Evolutionary conservation across 306 rosid species (phyloP), one percentile per base, ranked within the genome.

Genomic region (Pyrus bretschneideri): DNA sequence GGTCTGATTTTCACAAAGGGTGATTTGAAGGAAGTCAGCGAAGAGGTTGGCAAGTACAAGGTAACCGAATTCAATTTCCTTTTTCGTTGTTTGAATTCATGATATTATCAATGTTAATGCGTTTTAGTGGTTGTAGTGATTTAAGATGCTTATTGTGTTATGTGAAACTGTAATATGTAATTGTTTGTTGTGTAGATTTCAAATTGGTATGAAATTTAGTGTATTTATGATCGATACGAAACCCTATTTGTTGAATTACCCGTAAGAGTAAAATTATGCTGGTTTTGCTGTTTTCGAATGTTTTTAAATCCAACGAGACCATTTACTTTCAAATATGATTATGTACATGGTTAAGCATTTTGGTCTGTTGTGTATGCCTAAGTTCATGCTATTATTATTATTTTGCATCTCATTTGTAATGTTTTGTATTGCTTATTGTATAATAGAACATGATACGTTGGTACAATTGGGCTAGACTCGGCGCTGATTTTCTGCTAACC

Each of bases 1-100:
- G 98, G 98, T 1, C 79, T 94, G 55, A 94, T 91, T 57, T 94
- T 94, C 83, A 94, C 98, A 0, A 93, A 93, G 71, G 98, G 98
- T 63, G 97, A 93, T 49, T 81, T 93, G 90, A 93, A 93, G 85
- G 98, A 94, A 78, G 97, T 94, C 49, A 88, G 96, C 22, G 98
- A 94, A 25, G 98, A 94, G 78, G 98, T 94, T 49, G 94, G 91
- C 1, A 94, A 94, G 81, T 94, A 94, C 93, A 94, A 94, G 97
- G 98, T 93, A 4, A 58, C 69, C 0, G 71, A 2, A 3, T 4
- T 5, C 2, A 1, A 17, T 11, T 6, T 21, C 33, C 2, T 3
- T 21, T 51, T 4, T 11, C 4, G 5, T 33, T 29, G 25, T 52
- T 42, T 2, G 22, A 12, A 17, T 27, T 61, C 9, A 21, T 25